Conservation (phyloP, 1,284 basidiomycete species). For the Leucoagaricus sp. region DNA sequence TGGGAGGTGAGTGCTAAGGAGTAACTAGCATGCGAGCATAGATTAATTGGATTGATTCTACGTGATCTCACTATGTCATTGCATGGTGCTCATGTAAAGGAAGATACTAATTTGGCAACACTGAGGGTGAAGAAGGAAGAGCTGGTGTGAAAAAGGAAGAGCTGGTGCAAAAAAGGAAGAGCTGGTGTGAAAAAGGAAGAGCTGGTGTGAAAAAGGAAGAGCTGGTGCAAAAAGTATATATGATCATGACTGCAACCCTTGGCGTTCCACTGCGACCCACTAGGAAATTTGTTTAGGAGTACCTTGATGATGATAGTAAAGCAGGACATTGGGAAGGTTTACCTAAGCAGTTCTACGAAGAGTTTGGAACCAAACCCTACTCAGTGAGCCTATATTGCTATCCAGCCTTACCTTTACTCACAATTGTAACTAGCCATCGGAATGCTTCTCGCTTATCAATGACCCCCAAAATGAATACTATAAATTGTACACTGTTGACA, state of each 20-base stretch:
- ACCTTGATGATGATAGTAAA: conserved; percentile 83
- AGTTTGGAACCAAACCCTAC: conserved; percentile 59
- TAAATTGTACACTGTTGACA: conserved; percentile 91
- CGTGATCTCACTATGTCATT: conserved; percentile 62
- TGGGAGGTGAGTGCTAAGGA: too few species aligned
- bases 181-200: conserved; percentile 76
- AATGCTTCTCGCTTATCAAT: conserved; percentile 91
- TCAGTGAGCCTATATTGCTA: conserved; percentile 42
- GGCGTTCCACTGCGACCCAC: conserved; percentile 81
- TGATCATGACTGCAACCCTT: conserved; percentile 83
- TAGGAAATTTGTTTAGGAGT: conserved; percentile 84
- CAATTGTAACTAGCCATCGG: conserved; percentile 44
- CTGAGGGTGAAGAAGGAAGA: conserved; percentile 82
- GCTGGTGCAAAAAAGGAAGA: conserved; percentile 84
- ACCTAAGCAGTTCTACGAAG: conserved; percentile 76
- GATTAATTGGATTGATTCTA: conserved; percentile 79
- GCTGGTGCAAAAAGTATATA: conserved; percentile 84
- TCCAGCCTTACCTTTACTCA: neutral
- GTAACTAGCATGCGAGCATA: too few species aligned
- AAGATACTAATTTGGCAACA: conserved; percentile 45
- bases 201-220: conserved; percentile 84
- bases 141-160: conserved; percentile 76
- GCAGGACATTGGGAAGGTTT: conserved; percentile 78
- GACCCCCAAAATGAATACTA: conserved; percentile 87
- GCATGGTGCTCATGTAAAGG: conserved; percentile 44